phyloP scores from a whole-genome alignment of 2,329 filamentous ascomycete species.

The Grosmannia huntii region DNA sequence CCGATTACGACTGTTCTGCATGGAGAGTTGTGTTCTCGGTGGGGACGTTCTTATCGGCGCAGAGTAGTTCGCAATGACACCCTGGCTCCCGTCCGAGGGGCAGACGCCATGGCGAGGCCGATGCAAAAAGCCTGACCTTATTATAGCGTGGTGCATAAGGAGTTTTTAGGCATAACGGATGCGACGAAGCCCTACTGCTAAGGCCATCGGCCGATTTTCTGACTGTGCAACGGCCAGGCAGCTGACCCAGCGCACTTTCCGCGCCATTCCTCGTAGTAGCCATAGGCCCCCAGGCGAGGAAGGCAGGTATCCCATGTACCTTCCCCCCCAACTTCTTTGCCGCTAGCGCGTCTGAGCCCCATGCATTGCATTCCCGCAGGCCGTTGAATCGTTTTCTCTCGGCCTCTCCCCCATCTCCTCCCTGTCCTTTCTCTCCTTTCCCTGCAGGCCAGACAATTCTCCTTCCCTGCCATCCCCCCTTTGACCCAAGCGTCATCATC shows the following conservation, averaged over 20 bases:
- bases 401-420: background rate
- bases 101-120: background rate
- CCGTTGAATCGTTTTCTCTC: background rate
- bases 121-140: too few species aligned
- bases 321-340: background rate
- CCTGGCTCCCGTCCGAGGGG: background rate
- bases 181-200: too few species aligned
- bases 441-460: background rate
- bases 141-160: too few species aligned
- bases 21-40: background rate
- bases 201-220: too few species aligned
- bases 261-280: background rate
- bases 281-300: too few species aligned
- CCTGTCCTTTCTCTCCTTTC: background rate
- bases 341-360: slow-evolving; percentile 1
- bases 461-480: background rate
- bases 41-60: background rate
- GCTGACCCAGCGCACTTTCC: background rate
- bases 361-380: background rate
- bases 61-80: background rate
- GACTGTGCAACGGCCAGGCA: background rate
- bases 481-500: background rate
- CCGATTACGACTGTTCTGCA: background rate
- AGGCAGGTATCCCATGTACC: too few species aligned
- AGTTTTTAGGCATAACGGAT: too few species aligned